Evolutionary conservation across 2,329 filamentous ascomycete species (phyloP), one percentile per base, ranked within the genome.

Genomic region (Colletotrichum magnum): DNA sequence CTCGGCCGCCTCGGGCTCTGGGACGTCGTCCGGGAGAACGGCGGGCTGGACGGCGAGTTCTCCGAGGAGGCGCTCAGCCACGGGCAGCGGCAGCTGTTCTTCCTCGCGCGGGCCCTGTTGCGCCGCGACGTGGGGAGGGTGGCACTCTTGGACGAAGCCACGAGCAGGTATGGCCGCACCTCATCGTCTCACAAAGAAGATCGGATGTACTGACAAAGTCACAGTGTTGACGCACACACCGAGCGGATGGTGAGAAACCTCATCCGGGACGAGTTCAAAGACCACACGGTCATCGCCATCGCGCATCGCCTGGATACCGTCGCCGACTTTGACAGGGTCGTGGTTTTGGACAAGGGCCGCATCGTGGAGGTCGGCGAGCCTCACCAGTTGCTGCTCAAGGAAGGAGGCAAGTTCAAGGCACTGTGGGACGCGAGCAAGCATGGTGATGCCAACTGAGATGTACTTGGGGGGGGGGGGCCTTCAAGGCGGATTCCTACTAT

Each of bases 211-310:
- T 41, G 36, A 26, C 39, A 6, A 50, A 1, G 5, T 5, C 2
- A 24, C 58, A 80, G 79, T 18, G 72, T 82, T 24, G 80, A 82
- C 64, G 67, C 69, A 9, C 75, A 77, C 47, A 80, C 78, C 0
- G 78, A 80, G 59, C 72, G 74, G 32, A 72, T 71, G 15, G 77
- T 82, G 58, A 78, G 77, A 63, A 68, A 74, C 10, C 70, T 81
- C 2, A 75, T 82, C 32, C 57, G 67, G 12, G 67, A 64, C 3
- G 75, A 79, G 53, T 77, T 82, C 60, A 74, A 71, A 10, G 65
- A 76, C 0, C 86, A 88, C 71, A 92, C 90, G 0, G 84, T 92
- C 43, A 77, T 84, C 32, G 77, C 79, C 10, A 77, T 83, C n/a
- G 80, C 79, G 2, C 82, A 84, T 65, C 77, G 79, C 2, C 69